Evolutionary conservation across 768 basidiomycete genomes (phyloP), one percentile per base, ranked within the genome.

Genomic region (Naganishia kalamii): DNA sequence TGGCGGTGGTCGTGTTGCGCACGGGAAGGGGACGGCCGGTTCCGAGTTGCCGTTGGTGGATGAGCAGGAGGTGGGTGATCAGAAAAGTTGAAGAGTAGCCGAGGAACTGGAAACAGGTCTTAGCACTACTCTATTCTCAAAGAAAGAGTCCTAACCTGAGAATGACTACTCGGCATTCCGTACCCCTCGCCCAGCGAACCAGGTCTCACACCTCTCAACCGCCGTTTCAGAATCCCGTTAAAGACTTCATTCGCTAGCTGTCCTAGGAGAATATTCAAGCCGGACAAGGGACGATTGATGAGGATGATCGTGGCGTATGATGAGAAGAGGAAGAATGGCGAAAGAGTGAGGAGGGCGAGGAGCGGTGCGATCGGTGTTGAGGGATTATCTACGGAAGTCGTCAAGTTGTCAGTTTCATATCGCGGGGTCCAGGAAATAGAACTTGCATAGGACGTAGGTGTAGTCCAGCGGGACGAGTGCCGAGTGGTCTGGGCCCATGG

Each of bases 81-180:
- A 67, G 62, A 25, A 67, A 67, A 7, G 57, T 63, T 13, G 66
- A 67, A 2, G 66, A 67, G 51, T 62, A 67, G 27, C 60, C 66
- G 21, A 67, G 27, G 51, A 67, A 67, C 66, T 67, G 32, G 29
- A 30, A 29, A n/a, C 10, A 40, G 15, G 13, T 23, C 7, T 13
- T 35, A 63, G 21, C 30, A 25, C 15, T n/a, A 21, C 6, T 10
- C 21, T 5, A 40, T 11, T 12, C 2, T 23, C 3, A 13, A 35
- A 10, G 3, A 15, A 1, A 25, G 15, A 57, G 4, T 17, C 2
- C 47, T 21, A 29, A 72, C 72, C 51, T 77, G 76, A 4, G 73
- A 66, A 69, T 77, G 76, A 69, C 73, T 74, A 62, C 73, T 74
- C 4, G 76, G 76, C 74, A 74, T 75, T 13, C 76, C 76, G 63